These are phyloP conservation scores for Cudoniella acicularis DNA, from an alignment of 495 filamentous ascomycete genomes.

Conservation along the genomic window DNA sequence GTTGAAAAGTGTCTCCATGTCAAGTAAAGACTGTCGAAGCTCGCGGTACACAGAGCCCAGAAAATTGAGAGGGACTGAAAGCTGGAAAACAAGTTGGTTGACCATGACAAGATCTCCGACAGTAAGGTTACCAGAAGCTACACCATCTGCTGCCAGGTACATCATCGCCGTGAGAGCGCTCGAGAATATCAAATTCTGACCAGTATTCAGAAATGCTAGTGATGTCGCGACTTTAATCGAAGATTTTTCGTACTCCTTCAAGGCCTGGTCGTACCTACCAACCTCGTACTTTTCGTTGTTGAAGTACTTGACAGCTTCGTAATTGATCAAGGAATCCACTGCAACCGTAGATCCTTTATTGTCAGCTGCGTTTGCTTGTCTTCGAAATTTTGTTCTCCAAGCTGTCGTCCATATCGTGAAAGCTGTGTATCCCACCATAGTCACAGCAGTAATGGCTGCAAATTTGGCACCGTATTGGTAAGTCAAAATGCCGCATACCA, in stretches of 20 bases:
- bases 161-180: conserved; percentile 96
- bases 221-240: conserved; percentile 97
- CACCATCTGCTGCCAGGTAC: conserved; percentile 88
- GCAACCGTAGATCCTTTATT: conserved; percentile 94
- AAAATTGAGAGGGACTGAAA: conserved; percentile 95
- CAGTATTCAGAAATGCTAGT: conserved; percentile 87
- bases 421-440: conserved; percentile 89
- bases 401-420: conserved; percentile 95
- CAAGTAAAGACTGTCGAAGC: conserved; percentile 85
- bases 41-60: conserved; percentile 94
- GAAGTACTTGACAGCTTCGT: conserved; percentile 99
- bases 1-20: conserved; percentile 99
- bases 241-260: conserved; percentile 83
- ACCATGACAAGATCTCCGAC: conserved; percentile 99
- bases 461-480: conserved; percentile 93
- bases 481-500: conserved; percentile 91
- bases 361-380: conserved; percentile 91
- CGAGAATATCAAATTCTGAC: conserved; percentile 98
- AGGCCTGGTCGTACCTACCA: conserved; percentile 80
- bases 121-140: conserved; percentile 73
- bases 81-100: conserved; percentile 97
- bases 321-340: conserved; percentile 95
- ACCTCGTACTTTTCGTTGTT: conserved; percentile 97
- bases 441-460: conserved; percentile 82
- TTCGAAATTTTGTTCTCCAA: conserved; percentile 94